Percentiles rank a stretch among this genome's conserved stretches.
These are phyloP conservation scores for Dictyostelium purpureum DNA, from an alignment of 78 protist genomes.

Conservation along the genomic window DNA sequence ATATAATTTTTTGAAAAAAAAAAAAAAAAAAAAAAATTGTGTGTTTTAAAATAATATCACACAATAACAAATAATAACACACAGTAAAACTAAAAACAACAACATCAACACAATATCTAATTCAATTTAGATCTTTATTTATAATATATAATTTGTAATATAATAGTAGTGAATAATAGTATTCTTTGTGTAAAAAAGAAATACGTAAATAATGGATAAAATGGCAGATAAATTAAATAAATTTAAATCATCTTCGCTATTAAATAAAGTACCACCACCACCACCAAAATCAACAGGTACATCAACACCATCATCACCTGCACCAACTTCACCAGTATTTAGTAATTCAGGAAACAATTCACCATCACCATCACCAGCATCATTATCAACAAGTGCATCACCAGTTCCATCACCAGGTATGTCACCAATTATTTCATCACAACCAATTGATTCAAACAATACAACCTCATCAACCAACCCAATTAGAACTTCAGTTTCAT, in stretches of 20 bases:
- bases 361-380: not conserved
- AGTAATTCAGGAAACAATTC: not conserved
- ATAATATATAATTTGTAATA: no score
- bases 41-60: no score
- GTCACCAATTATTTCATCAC: not conserved
- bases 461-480: not conserved
- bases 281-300: not conserved
- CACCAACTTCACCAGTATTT: conserved; percentile 1
- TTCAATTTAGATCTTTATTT: no score
- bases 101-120: no score
- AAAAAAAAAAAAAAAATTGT: no score
- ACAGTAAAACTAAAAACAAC: no score
- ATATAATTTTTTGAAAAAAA: no score
- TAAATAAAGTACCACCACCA: conserved; percentile 3
- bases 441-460: not conserved
- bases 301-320: not conserved
- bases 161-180: no score
- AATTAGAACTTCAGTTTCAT: not conserved
- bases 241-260: not conserved
- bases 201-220: no score
- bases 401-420: not conserved
- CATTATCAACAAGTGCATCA: not conserved
- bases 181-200: no score
- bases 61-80: no score
- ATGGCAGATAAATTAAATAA: not conserved